phyloP scores from a whole-genome alignment of 768 basidiomycete species.

The Fibroporia radiculosa region DNA sequence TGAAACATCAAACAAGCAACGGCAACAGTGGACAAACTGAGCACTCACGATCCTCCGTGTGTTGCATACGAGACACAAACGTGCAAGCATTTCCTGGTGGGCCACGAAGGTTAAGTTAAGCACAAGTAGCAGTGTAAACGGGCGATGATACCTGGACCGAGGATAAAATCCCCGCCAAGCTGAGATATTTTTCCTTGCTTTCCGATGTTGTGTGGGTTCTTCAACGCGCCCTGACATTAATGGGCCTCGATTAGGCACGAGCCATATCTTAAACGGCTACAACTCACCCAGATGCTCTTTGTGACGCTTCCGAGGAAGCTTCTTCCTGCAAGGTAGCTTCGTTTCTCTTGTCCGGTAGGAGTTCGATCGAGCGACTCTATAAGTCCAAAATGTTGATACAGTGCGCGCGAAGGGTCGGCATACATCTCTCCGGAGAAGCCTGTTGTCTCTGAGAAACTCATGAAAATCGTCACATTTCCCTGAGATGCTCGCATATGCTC shows the following conservation, averaged over 20 bases:
- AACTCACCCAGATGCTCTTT: constrained; percentile 39
- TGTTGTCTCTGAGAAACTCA: constrained; percentile 35
- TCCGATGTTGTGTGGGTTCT: constrained; percentile 39
- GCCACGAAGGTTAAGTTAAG: neutral
- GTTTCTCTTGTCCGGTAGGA: constrained; percentile 35
- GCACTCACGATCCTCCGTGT: constrained; percentile 47
- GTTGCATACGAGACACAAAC: constrained; percentile 51
- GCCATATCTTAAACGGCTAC: neutral
- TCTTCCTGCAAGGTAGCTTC: constrained; percentile 35
- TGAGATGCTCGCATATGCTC: neutral
- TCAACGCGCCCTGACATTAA: constrained; percentile 22
- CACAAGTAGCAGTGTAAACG: neutral
- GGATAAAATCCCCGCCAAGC: constrained; percentile 55
- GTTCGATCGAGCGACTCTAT: constrained; percentile 37
- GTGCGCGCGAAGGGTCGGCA: constrained; percentile 52
- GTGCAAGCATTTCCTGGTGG: constrained; percentile 34
- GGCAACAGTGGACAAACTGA: neutral
- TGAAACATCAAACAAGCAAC: neutral
- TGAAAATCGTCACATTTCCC: no score
- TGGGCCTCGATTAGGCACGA: neutral
- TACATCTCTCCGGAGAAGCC: constrained; percentile 44
- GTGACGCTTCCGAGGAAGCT: constrained; percentile 25
- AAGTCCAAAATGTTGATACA: constrained; percentile 60
- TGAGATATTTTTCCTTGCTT: constrained; percentile 59
- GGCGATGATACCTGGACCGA: constrained; percentile 43